A percentile compares a stretch with the other conserved stretches of the same genome.
Conservation (phyloP, 257 asterid species). For the Penstemon newberryi region DNA sequence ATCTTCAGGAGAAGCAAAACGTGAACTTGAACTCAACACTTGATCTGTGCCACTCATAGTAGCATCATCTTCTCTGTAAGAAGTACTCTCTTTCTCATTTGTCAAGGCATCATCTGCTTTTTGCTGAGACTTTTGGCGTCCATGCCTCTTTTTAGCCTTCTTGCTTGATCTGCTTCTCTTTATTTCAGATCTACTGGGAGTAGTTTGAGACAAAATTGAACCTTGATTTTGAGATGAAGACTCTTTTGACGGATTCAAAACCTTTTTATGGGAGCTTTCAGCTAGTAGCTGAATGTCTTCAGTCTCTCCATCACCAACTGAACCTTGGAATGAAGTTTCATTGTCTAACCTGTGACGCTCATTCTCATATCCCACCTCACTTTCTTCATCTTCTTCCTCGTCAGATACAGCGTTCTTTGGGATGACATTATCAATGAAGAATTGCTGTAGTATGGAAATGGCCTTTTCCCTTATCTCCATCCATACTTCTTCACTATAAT, state of each 20-base stretch:
- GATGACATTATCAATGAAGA: constrained; percentile 67
- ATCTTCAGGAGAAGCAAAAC: constrained; percentile 92
- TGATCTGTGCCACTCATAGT: constrained; percentile 90
- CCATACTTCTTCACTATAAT: constrained; percentile 99
- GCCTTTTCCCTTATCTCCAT: constrained; percentile 97
- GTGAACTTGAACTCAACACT: constrained; percentile 85
- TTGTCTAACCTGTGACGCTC: constrained; percentile 44
- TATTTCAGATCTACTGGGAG: constrained; percentile 64
- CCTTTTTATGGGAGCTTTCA: constrained; percentile 77
- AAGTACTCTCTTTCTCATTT: constrained; percentile 69
- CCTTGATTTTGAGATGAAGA: constrained; percentile 64
- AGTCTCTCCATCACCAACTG: constrained; percentile 48
- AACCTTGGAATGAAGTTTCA: constrained; percentile 60
- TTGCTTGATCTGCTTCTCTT: constrained; percentile 93
- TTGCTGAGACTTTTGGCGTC: constrained; percentile 81
- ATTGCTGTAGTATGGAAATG: constrained; percentile 72
- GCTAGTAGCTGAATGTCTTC: constrained; percentile 53
- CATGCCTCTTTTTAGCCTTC: constrained; percentile 93
- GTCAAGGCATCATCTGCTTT: constrained; percentile 68
- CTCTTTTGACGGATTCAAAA: constrained; percentile 51
- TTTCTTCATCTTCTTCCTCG: constrained; percentile 71
- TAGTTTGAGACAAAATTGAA: constrained; percentile 57
- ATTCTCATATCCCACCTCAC: constrained; percentile 51
- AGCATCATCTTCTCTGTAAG: constrained; percentile 86
- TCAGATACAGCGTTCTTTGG: constrained; percentile 85